Evolutionary conservation across 2,329 filamentous ascomycete genomes (phyloP), one percentile per base, ranked within the genome.

Genomic region (Chaetomiaceae sp.): DNA sequence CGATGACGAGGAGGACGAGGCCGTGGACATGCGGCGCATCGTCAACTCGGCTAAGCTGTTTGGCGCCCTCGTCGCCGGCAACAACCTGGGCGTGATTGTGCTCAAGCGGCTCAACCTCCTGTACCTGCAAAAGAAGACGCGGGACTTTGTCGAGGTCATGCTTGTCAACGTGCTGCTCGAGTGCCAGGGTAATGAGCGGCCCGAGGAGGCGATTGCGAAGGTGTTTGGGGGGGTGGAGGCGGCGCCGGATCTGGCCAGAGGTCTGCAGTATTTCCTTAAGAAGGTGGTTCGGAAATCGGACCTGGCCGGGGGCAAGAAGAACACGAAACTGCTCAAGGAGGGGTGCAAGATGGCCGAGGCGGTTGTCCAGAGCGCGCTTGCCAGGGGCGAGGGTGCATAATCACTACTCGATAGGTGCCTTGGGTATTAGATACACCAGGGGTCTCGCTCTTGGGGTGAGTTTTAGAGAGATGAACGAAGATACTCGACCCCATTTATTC

Each of bases 181-280:
- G 59, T 82, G 82, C 14, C 78, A 82, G 55, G 54, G 31, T 13
- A 59, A 58, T 49, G 73, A 74, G 54, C 76, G 83, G 8, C 54
- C 53, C 55, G 78, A 83, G 51, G 73, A 74, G 48, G 72, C 73
- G 1, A 69, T 95, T 23, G 72, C 79, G 55, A 82, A 82, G 43
- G 70, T 89, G 1, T 88, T 96, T 64, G 70, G 77, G 16, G 78
- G 79, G 10, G 78, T 81, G 1, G 78, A 79, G 51, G 80, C 82
- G 30, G 75, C 81, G 2, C 81, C 83, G 0, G 79, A 85, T 51
- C 77, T 96, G 55, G 81, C 85, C 5, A 81, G 81, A 50, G 87
- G 88, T 0, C 63, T 96, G 57, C 83, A 87, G 55, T 95, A 85
- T 67, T 93, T 96, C 63, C 63, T 97, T 46, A 81, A 82, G 62